A percentile compares a stretch with the other conserved stretches of the same genome.
phyloP scores from a whole-genome alignment of 179 eudicot species.

The Silene noctiflora region DNA sequence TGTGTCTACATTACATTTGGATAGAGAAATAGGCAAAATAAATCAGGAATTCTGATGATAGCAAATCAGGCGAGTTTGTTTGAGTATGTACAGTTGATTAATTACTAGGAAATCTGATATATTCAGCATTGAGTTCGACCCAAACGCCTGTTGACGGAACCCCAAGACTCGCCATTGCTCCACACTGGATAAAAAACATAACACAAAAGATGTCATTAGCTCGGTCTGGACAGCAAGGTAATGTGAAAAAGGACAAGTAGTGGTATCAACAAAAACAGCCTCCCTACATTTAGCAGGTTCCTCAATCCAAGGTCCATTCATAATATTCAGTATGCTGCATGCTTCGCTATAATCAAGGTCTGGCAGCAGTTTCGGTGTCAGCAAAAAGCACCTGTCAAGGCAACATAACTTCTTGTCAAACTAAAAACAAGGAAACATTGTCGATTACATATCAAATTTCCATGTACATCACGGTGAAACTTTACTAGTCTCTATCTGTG shows the following conservation, averaged over 20 bases:
- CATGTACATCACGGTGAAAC: too few relatives aligned
- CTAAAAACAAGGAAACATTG: too few relatives aligned
- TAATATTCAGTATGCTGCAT: slow-evolving; percentile 70
- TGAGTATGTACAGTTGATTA: not conserved
- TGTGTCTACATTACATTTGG: too few relatives aligned
- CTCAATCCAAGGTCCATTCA: slow-evolving; percentile 95
- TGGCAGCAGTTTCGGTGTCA: slow-evolving; percentile 91
- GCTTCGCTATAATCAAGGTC: slow-evolving; percentile 79
- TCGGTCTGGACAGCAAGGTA: not conserved
- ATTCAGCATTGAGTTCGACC: slow-evolving; percentile 37
- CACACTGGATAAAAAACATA: slow-evolving; percentile 43
- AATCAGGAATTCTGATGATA: too few relatives aligned
- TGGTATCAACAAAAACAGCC: not conserved
- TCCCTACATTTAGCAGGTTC: slow-evolving; percentile 67
- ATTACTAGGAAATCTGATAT: not conserved
- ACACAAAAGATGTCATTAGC: not conserved
- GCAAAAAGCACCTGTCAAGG: slow-evolving; percentile 77
- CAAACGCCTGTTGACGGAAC: slow-evolving; percentile 38
- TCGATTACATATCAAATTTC: too few relatives aligned
- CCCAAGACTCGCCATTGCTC: slow-evolving; percentile 73
- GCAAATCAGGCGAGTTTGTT: not conserved
- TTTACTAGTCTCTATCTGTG: too few relatives aligned
- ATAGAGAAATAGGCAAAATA: not conserved
- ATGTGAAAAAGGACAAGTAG: not conserved
- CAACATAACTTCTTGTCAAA: not conserved